Evolutionary conservation across 495 filamentous ascomycete species (phyloP).

Genomic region (Cercophora sp.): DNA sequence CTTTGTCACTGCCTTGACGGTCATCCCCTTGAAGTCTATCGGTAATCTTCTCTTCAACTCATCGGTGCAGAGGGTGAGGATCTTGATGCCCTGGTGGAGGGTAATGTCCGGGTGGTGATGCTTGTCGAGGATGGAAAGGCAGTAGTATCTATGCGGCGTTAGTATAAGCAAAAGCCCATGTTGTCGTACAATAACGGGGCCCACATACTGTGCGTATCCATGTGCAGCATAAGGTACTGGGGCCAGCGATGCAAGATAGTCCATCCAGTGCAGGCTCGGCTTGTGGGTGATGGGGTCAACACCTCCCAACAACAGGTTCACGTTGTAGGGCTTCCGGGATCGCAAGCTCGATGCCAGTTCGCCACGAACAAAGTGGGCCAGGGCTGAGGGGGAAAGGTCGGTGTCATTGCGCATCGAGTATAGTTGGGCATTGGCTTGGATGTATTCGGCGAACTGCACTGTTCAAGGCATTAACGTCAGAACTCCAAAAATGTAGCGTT

Average conservation of each 20-base stretch:
- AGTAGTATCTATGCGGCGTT: constrained; percentile 63
- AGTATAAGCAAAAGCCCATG: background rate
- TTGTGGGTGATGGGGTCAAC: constrained; percentile 82
- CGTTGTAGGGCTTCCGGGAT: constrained; percentile 88
- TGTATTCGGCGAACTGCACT: constrained; percentile 99
- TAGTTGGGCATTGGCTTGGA: constrained; percentile 96
- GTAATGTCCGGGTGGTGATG: constrained; percentile 93
- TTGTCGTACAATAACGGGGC: background rate
- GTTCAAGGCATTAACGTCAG: constrained; percentile 20
- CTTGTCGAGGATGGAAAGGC: constrained; percentile 93
- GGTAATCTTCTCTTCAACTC: constrained; percentile 94
- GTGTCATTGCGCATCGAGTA: constrained; percentile 97
- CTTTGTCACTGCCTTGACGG: constrained; percentile 90
- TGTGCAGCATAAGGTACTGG: constrained; percentile 92
- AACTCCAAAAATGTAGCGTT: constrained; percentile 3
- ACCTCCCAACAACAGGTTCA: constrained; percentile 91
- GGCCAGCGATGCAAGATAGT: constrained; percentile 88
- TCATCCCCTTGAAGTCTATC: constrained; percentile 94
- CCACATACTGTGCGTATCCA: constrained; percentile 89
- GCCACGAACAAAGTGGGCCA: constrained; percentile 86
- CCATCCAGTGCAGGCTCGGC: constrained; percentile 92
- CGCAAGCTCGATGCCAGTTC: constrained; percentile 87
- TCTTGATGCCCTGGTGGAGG: constrained; percentile 81
- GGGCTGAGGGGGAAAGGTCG: constrained; percentile 81
- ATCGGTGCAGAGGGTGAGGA: constrained; percentile 89